These are phyloP conservation scores for Bacidia gigantensis DNA, from an alignment of 495 filamentous ascomycete species.

Conservation along the genomic window DNA sequence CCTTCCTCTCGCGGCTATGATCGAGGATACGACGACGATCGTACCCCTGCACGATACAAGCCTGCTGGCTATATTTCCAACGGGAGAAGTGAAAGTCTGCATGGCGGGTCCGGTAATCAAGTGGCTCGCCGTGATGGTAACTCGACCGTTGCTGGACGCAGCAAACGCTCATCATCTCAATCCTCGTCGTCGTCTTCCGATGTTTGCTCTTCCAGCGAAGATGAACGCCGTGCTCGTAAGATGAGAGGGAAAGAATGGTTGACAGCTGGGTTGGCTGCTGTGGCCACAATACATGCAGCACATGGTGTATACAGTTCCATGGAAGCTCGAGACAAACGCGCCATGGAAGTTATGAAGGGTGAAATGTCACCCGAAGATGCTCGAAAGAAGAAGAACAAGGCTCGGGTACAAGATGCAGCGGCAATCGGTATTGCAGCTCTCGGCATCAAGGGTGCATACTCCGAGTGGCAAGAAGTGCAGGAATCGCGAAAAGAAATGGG, in stretches of 20 bases:
- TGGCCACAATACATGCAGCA: constrained; percentile 66
- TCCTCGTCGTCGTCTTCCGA: constrained; percentile 30
- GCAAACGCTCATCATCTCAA: constrained; percentile 9
- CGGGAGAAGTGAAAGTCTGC: constrained; percentile 27
- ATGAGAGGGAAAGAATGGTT: constrained; percentile 66
- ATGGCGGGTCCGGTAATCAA: constrained; percentile 18
- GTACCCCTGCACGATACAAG: constrained; percentile 16
- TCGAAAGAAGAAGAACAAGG: constrained; percentile 51
- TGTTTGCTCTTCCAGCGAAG: constrained; percentile 53
- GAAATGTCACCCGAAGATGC: constrained; percentile 52
- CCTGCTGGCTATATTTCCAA: constrained; percentile 34
- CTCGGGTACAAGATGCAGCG: constrained; percentile 54
- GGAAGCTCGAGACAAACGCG: constrained; percentile 51
- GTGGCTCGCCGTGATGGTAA: constrained; percentile 24
- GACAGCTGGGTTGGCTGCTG: constrained; percentile 57
- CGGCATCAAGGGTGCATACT: constrained; percentile 53
- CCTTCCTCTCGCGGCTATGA: constrained; percentile 1
- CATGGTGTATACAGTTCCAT: constrained; percentile 59
- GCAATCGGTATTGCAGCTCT: constrained; percentile 61
- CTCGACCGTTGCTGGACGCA: constrained; percentile 8
- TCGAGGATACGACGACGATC: constrained; percentile 14
- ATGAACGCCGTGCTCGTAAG: constrained; percentile 50
- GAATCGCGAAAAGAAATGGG: constrained; percentile 27
- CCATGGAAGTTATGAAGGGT: constrained; percentile 51
- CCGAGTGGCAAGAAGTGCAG: constrained; percentile 37